phyloP scores from a whole-genome alignment of 148 eudicot species.

The Selenicereus undatus region DNA sequence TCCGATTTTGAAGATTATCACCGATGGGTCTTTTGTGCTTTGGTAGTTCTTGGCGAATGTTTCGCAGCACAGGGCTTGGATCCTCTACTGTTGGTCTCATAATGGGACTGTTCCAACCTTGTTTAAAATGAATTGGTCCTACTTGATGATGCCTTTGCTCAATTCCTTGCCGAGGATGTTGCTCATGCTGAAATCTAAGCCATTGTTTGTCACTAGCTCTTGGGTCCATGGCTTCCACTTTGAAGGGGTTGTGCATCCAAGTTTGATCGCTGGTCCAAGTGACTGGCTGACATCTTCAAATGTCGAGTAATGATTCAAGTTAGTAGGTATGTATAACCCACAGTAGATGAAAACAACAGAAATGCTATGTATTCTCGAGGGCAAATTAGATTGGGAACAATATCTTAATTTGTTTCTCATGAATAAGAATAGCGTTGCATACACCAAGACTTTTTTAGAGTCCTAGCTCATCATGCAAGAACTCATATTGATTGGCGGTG shows the following conservation, averaged over 20 bases:
- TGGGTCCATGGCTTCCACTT: constrained; percentile 8
- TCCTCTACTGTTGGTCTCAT: constrained; percentile 1
- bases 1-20: constrained; percentile 6
- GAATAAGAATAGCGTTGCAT: background rate
- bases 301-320: background rate
- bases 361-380: background rate
- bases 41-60: background rate
- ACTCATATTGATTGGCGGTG: background rate
- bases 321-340: background rate
- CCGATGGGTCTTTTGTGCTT: background rate
- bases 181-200: constrained; percentile 22
- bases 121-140: background rate
- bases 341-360: background rate
- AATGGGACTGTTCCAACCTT: constrained; percentile 5
- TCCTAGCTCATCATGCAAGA: background rate
- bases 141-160: constrained; percentile 12
- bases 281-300: constrained; percentile 37
- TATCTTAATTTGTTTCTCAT: background rate
- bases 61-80: constrained; percentile 2
- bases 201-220: constrained; percentile 17
- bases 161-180: background rate
- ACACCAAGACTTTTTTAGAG: background rate
- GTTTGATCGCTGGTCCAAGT: constrained; percentile 28
- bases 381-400: background rate
- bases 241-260: constrained; percentile 31